These are phyloP conservation scores for Acorus calamus DNA, from an alignment of 106 monocot genomes.

Conservation along the genomic window DNA sequence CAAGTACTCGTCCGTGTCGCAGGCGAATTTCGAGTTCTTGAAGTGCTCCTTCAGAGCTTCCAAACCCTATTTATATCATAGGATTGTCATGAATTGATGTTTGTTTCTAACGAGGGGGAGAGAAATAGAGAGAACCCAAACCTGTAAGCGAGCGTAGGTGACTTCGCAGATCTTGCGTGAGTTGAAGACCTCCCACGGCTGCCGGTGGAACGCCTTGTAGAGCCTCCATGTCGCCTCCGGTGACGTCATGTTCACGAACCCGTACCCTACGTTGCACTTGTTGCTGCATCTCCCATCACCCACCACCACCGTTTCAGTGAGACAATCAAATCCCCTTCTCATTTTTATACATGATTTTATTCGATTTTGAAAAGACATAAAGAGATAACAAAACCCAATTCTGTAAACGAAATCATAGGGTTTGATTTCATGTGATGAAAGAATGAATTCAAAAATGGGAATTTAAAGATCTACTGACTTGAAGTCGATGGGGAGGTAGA, in stretches of 20 bases:
- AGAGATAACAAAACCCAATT: no score
- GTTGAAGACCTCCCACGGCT: conserved; percentile 98
- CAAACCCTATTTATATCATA: conserved; percentile 55
- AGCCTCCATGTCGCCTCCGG: conserved; percentile 84
- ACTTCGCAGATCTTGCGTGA: conserved; percentile 97
- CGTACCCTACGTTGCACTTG: conserved; percentile 99
- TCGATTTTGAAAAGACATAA: no score
- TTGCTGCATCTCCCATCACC: conserved; percentile 38
- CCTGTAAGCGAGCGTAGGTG: conserved; percentile 94
- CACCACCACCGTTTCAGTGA: not conserved
- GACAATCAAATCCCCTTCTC: not conserved
- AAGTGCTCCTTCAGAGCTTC: conserved; percentile 94
- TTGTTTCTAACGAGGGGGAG: not conserved
- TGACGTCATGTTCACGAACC: conserved; percentile 90
- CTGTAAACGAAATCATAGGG: not conserved
- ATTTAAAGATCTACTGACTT: conserved; percentile 44
- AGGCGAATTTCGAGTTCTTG: conserved; percentile 85
- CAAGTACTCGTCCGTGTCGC: conserved; percentile 98
- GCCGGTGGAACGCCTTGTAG: conserved; percentile 77
- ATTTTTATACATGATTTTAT: conserved; percentile 7
- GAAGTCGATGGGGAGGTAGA: conserved; percentile 99
- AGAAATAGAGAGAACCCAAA: conserved; percentile 1
- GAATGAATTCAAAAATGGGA: not conserved
- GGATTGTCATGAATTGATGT: not conserved
- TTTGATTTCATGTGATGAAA: not conserved